Evolutionary conservation across 1,284 basidiomycete species (phyloP), one percentile per base, ranked within the genome.

Genomic region (Ceratobasidium sp.): DNA sequence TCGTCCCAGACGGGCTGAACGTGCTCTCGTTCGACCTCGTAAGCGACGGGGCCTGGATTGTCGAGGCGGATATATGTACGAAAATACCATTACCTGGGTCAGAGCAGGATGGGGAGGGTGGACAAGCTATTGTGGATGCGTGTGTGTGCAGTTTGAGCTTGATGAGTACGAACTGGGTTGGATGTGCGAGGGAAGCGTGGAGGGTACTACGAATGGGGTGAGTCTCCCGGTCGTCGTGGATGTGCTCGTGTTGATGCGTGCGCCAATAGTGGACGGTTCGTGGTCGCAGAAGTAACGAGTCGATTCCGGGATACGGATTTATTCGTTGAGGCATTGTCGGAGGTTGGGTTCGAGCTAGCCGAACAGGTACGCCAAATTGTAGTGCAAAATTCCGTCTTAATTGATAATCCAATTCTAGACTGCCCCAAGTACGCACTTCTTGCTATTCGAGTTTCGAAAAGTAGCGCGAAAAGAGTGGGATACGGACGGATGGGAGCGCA

Each of bases 151-250:
- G 96, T 53, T 85, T 99, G 76, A 97, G 95, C 79, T 84, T 99
- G 76, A 99, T 99, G 98, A 94, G 95, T 46, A 94, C 91, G 11
- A 98, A 99, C 81, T 99, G 98, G 98, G 88, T 95, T 16, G 88
- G 87, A 29, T 96, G 95, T 81, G 87, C 98, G 46, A 86, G 92
- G 39, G 97, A 99, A 82, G 93, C 93, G 2, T 93, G 93, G 87
- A 85, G 98, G 75, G 88, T 99, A 39, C 84, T 99, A 51, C 91
- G 90, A 80, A 82, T 86, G 14, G 89, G 88, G 95, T 96, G 79
- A 80, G 92, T 86, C 1, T 61, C n/a, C 37, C 29, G 73, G 68
- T n/a, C 75, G 53, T 29, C 71, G 71, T 66, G 49, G 61, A 62
- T 27, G 16, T 39, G 34, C 16, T n/a, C 1, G n/a, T n/a, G 46